Conservation (phyloP, 805 yeast species). For the Ogataea naganishii region DNA sequence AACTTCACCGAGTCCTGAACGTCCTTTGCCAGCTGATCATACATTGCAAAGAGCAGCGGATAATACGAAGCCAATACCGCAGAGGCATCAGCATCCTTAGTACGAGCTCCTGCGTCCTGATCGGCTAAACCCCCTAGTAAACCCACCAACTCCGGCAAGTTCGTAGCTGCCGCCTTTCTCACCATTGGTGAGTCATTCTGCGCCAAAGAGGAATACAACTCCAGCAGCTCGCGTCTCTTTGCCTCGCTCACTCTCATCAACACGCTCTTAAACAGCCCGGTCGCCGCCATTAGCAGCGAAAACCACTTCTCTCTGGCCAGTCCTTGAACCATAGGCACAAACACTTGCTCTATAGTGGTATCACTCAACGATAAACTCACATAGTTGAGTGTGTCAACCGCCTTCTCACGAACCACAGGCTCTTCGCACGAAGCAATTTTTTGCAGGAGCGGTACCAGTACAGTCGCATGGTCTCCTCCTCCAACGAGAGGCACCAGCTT, state of each 20-base stretch:
- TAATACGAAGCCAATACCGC: too few species aligned
- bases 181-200: slow-evolving; percentile 98
- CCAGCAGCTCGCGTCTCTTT: slow-evolving; percentile 53
- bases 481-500: slow-evolving; percentile 85
- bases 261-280: slow-evolving; percentile 76
- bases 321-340: slow-evolving; percentile 68
- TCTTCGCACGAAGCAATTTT: slow-evolving; percentile 89
- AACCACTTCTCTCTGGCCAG: slow-evolving; percentile 92
- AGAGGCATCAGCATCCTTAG: slow-evolving; percentile 42
- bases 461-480: slow-evolving; percentile 57
- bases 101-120: slow-evolving; percentile 25
- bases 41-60: slow-evolving; percentile 76
- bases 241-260: slow-evolving; percentile 47
- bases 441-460: slow-evolving; percentile 63
- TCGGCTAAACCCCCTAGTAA: slow-evolving; percentile 36
- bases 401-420: slow-evolving; percentile 91
- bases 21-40: slow-evolving; percentile 67
- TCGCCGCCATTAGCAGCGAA: slow-evolving; percentile 80
- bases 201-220: slow-evolving; percentile 60
- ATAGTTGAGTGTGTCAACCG: slow-evolving; percentile 74
- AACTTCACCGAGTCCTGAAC: slow-evolving; percentile 94
- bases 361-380: slow-evolving; percentile 56
- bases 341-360: slow-evolving; percentile 56
- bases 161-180: slow-evolving; percentile 84
- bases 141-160: slow-evolving; percentile 68